Conservation (phyloP, 2,329 filamentous ascomycete genomes). For the Cercospora sp. region DNA sequence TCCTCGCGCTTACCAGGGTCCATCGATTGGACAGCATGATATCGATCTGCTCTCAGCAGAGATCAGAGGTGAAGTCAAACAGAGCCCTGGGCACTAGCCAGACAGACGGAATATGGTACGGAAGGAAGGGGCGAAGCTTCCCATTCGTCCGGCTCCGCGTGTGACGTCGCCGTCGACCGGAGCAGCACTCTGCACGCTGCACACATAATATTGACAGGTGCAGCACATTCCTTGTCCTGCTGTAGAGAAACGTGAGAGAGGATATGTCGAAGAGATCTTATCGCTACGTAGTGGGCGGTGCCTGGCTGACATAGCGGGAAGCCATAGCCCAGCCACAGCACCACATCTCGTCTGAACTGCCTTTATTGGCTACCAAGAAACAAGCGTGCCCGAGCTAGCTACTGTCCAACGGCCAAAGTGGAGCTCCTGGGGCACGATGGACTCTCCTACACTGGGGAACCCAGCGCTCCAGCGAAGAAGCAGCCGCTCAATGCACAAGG, state of each 20-base stretch:
- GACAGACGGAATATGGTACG: background rate
- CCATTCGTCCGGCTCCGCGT: background rate
- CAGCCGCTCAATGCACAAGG: background rate
- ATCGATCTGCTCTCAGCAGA: background rate
- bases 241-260: background rate
- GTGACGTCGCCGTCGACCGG: background rate
- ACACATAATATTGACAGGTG: background rate
- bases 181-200: background rate
- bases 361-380: background rate
- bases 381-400: background rate
- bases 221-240: background rate
- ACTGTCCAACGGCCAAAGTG: background rate
- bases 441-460: conserved; percentile 3
- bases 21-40: conserved; percentile 1
- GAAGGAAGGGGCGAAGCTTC: background rate
- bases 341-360: background rate
- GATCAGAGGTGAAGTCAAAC: background rate
- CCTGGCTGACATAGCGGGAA: background rate
- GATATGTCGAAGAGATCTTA: background rate
- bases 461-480: background rate
- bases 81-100: background rate
- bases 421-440: background rate
- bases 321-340: background rate
- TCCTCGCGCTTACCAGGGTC: background rate
- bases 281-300: background rate